Evolutionary conservation across 371 early-diverging fungal species (phyloP).

Genomic region (Mucor racemosus): DNA sequence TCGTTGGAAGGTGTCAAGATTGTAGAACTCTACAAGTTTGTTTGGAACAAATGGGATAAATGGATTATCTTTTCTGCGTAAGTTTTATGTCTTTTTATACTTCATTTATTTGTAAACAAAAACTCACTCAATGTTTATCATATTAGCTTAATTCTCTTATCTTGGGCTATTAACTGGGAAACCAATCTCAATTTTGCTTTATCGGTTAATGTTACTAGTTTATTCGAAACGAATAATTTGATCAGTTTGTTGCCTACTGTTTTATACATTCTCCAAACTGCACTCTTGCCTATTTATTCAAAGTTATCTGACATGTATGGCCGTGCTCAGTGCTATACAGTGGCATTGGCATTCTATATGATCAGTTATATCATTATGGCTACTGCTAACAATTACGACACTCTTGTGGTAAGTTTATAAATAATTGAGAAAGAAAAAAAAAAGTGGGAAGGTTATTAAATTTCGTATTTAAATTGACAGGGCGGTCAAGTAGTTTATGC

Average conservation of each 20-base stretch:
- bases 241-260: conserved; percentile 32
- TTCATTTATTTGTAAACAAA: background rate
- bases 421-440: too few relatives aligned
- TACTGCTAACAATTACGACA: conserved; percentile 23
- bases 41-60: conserved; percentile 32
- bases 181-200: conserved; percentile 21
- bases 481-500: conserved; percentile 39
- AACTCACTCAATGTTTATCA: background rate
- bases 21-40: conserved; percentile 35
- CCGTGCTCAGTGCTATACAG: conserved; percentile 30
- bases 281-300: conserved; percentile 34
- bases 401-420: conserved; percentile 21
- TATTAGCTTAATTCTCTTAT: conserved; percentile 27
- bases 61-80: conserved; percentile 32
- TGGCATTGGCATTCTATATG: conserved; percentile 27
- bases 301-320: conserved; percentile 36
- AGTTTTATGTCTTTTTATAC: background rate
- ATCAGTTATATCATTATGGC: conserved; percentile 30
- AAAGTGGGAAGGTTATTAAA: background rate
- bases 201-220: conserved; percentile 22
- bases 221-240: conserved; percentile 29
- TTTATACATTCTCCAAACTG: conserved; percentile 34
- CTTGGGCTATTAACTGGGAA: conserved; percentile 35
- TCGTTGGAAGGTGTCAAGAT: conserved; percentile 25
- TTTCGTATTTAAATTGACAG: background rate